Evolutionary conservation across 139 green algal genomes (phyloP).

Genomic region (Gonium pectorale): DNA sequence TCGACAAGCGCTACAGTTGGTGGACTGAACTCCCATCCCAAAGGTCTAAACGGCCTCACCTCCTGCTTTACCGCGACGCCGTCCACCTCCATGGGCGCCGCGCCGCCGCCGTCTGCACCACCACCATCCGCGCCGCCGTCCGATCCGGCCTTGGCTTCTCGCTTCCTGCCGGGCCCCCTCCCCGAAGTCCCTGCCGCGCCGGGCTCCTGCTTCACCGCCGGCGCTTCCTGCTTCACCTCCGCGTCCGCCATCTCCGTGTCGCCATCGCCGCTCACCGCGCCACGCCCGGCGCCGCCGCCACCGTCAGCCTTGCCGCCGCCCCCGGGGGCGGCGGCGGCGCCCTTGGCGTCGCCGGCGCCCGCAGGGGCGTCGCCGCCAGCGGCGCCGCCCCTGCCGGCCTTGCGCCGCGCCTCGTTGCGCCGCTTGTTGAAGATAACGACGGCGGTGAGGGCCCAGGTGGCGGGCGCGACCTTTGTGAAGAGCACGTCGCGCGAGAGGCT

Average conservation of each 20-base stretch:
- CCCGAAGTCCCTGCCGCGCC: neutral
- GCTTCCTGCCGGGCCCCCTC: neutral
- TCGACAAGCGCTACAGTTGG: too few species aligned
- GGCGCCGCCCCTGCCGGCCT: neutral
- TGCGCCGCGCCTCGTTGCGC: conserved; percentile 13
- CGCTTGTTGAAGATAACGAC: conserved; percentile 55
- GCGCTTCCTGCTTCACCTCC: neutral
- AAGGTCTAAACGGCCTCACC: neutral
- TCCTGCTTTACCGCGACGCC: conserved; percentile 46
- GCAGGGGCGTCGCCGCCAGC: neutral
- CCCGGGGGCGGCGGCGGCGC: neutral
- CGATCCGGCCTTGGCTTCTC: neutral
- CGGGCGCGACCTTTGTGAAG: conserved; percentile 80
- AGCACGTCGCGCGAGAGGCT: conserved; percentile 85
- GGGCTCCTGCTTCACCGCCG: neutral
- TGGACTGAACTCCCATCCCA: too few species aligned
- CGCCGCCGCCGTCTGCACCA: conserved; percentile 36
- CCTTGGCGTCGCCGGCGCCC: too few species aligned
- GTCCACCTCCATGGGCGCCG: conserved; percentile 16
- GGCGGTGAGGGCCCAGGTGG: conserved; percentile 81
- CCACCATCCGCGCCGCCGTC: conserved; percentile 24
- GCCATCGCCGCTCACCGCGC: neutral
- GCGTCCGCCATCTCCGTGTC: conserved; percentile 29
- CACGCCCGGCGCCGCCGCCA: neutral
- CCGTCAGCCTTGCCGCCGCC: neutral